Base-by-base conservation (phyloP, 768 basidiomycete species). In the Boletus reticuloceps region DNA sequence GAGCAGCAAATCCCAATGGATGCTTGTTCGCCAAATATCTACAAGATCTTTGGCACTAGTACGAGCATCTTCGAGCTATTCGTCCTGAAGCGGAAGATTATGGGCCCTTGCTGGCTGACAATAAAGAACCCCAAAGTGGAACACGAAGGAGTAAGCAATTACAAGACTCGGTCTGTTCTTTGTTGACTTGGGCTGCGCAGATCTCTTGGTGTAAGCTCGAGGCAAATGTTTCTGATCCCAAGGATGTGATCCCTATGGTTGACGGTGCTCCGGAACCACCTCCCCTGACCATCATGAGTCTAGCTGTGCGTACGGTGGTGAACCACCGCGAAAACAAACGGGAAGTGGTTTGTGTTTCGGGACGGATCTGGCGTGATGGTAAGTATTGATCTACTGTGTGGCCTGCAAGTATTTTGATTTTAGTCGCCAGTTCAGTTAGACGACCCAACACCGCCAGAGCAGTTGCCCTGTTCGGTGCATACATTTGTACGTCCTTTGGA, bases 201-300 rank as follows among this genome's bases (percentile, higher is more conserved):
- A 81, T 92, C 32, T 96, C 97, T 1, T 99, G 97, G 97, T 98
- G 95, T 65, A 95, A 95, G 72, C 75, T 98, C 13, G 96, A 99
- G 73, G 88, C 83, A 17, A 85, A 83, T 0, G 89, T 94, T 7
- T 70, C 81, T 8, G 82, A 94, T 62, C 94, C 95, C 1, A 96
- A 97, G 63, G 86, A 91, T 60, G 82, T 99, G 70, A 89, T 85
- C 55, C 91, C 93, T 0, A 84, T 95, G 68, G 64, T 82, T 0
- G 91, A 95, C 48, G 78, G 80, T 5, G 91, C 95, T 63, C 62
- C 75, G 0, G 94, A 94, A 12, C 78, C 81, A 17, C 97, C 97
- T 3, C 92, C 95, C 1, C 69, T 99, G 52, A 98, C 91, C 1
- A 80, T 98, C 36, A 89, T 94, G 83, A 94, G 91, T 62, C 74